These are phyloP conservation scores for Dactylellina haptotyla DNA, from an alignment of 2,329 filamentous ascomycete species.

Conservation along the genomic window DNA sequence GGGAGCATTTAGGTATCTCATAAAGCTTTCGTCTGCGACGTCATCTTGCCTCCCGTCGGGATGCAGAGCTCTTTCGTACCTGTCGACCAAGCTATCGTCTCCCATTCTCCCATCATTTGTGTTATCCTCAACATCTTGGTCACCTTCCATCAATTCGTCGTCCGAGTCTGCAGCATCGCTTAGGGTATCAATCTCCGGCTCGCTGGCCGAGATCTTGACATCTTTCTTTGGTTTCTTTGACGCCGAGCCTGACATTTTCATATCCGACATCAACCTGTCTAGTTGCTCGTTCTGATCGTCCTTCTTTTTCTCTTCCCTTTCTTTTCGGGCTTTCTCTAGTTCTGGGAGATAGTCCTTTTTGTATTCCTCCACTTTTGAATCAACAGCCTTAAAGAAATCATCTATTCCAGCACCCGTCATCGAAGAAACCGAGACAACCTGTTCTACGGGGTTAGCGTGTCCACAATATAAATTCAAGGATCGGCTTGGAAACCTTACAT, in stretches of 20 bases:
- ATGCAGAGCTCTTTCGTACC: constrained; percentile 56
- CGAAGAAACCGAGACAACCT: constrained; percentile 85
- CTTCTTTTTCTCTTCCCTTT: constrained; percentile 77
- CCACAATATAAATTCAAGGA: neutral
- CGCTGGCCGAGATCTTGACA: constrained; percentile 50
- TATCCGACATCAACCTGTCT: constrained; percentile 92
- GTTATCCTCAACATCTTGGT: constrained; percentile 54
- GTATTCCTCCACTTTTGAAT: constrained; percentile 88
- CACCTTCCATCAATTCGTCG: constrained; percentile 56
- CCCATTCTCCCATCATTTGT: constrained; percentile 49
- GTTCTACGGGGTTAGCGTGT: neutral
- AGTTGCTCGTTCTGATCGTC: constrained; percentile 80
- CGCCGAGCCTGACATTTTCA: constrained; percentile 69
- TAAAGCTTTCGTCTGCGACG: constrained; percentile 56
- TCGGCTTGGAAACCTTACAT: constrained; percentile 61
- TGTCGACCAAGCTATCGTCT: constrained; percentile 54
- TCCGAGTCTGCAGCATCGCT: constrained; percentile 57
- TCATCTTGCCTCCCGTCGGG: constrained; percentile 49
- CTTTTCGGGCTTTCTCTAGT: constrained; percentile 78
- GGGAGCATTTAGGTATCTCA: constrained; percentile 56
- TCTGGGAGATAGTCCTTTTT: constrained; percentile 90
- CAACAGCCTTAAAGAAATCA: constrained; percentile 90
- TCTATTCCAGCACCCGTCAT: constrained; percentile 92
- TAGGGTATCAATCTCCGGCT: constrained; percentile 54
- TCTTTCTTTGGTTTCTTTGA: constrained; percentile 57